A percentile compares a stretch with the other conserved stretches of the same genome.
Conservation (phyloP, 2,329 filamentous ascomycete genomes). For the Boeremia lycopersici region DNA sequence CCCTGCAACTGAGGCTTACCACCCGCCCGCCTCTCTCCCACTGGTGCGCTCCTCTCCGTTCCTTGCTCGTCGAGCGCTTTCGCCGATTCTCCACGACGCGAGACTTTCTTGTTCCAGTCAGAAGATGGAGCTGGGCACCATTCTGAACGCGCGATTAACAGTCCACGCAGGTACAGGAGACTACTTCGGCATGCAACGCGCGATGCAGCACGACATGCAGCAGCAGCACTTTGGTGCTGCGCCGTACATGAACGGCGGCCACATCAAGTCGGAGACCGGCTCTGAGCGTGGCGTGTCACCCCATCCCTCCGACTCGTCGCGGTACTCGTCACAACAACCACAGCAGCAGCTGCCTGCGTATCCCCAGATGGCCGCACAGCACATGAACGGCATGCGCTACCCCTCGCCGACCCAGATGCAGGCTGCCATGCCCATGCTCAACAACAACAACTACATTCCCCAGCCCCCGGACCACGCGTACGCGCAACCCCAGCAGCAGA, state of each 20-base stretch:
- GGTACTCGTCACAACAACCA: conserved; percentile 63
- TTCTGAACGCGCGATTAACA: conserved; percentile 52
- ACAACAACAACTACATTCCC: conserved; percentile 62
- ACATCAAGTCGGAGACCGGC: conserved; percentile 64
- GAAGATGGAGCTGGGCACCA: conserved; percentile 49
- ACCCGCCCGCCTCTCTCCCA: conserved; percentile 31
- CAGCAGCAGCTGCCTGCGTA: conserved; percentile 58
- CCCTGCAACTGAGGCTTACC: conserved; percentile 31
- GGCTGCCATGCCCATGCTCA: conserved; percentile 60
- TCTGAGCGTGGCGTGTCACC: conserved; percentile 64
- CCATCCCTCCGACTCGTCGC: conserved; percentile 61
- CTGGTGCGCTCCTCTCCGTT: conserved; percentile 44
- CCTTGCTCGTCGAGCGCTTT: conserved; percentile 29
- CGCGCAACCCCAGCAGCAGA: conserved; percentile 46
- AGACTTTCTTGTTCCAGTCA: conserved; percentile 16
- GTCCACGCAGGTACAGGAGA: conserved; percentile 44
- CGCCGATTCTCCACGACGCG: conserved; percentile 26
- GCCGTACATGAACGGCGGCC: conserved; percentile 54
- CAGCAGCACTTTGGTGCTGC: conserved; percentile 55
- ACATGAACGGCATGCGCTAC: conserved; percentile 60
- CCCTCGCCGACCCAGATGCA: conserved; percentile 59
- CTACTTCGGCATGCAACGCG: conserved; percentile 49
- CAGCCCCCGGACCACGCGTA: conserved; percentile 56
- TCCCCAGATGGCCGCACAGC: conserved; percentile 55
- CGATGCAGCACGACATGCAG: conserved; percentile 50